These are phyloP conservation scores for Nepenthes mirabilis DNA, from an alignment of 148 eudicot species.

Conservation along the genomic window DNA sequence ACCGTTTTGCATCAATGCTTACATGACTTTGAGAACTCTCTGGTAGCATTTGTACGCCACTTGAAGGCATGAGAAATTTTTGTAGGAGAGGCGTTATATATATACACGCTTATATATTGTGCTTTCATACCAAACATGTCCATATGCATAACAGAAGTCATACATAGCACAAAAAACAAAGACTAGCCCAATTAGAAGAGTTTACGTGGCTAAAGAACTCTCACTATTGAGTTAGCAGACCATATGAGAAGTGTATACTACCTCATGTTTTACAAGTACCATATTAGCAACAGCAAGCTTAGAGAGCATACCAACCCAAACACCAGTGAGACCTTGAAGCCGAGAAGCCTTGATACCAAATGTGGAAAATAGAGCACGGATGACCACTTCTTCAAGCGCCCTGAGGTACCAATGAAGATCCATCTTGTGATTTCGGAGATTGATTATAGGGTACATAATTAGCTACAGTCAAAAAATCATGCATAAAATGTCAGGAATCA, in stretches of 20 bases:
- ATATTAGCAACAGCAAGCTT: not conserved
- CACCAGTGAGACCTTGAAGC: constrained; percentile 69
- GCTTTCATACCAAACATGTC: too few relatives aligned
- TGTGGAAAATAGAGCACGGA: constrained; percentile 59
- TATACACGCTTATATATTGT: too few relatives aligned
- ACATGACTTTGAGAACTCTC: too few relatives aligned
- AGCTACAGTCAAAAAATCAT: constrained; percentile 38
- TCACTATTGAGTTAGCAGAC: too few relatives aligned
- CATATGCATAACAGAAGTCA: not conserved
- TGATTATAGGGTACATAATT: constrained; percentile 81
- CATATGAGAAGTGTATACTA: not conserved
- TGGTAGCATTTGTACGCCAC: too few relatives aligned
- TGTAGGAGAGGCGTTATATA: too few relatives aligned
- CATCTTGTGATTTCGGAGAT: constrained; percentile 75
- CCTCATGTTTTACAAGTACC: not conserved
- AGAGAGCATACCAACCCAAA: constrained; percentile 81
- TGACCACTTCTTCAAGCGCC: constrained; percentile 83
- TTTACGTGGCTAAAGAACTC: too few relatives aligned
- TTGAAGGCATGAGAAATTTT: too few relatives aligned
- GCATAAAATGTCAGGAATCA: constrained; percentile 8
- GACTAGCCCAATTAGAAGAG: not conserved
- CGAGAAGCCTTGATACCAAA: constrained; percentile 63
- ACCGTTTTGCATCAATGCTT: too few relatives aligned
- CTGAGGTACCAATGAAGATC: constrained; percentile 99
- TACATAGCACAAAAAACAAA: not conserved